Conservation (phyloP, 805 yeast species). For the Sugiyamaella smithiae region DNA sequence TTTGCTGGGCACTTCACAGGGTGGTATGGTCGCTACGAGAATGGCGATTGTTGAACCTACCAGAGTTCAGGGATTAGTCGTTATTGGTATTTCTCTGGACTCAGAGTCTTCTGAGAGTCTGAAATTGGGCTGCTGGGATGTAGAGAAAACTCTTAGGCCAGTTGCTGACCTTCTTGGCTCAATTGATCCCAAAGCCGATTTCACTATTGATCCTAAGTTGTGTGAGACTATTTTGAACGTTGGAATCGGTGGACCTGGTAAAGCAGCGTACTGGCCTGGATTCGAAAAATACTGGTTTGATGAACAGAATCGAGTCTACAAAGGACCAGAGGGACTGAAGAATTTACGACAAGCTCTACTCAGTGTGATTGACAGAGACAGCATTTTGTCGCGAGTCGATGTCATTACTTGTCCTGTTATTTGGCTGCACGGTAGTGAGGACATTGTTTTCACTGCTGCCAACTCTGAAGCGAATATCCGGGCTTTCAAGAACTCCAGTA, state of each 20-base stretch:
- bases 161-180: not conserved
- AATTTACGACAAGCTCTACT: not conserved
- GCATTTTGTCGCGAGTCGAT: not conserved
- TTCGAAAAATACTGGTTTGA: not conserved
- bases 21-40: conserved; percentile 1
- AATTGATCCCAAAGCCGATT: not conserved
- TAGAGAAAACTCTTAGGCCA: not conserved
- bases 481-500: not conserved
- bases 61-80: not conserved
- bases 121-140: conserved; percentile 6
- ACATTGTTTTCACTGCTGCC: not conserved
- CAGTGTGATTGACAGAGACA: not conserved
- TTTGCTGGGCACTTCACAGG: not conserved
- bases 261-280: not conserved
- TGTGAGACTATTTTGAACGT: not conserved
- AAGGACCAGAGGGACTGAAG: not conserved
- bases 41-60: conserved; percentile 2
- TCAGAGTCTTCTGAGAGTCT: not conserved
- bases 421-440: conserved; percentile 4
- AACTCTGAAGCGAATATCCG: not conserved
- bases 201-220: not conserved
- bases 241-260: not conserved
- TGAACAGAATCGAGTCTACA: not conserved
- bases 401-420: not conserved
- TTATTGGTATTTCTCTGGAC: not conserved